Evolutionary conservation across 2,329 filamentous ascomycete genomes (phyloP), one percentile per base, ranked within the genome.

Genomic region (Tolypocladium capitatum): DNA sequence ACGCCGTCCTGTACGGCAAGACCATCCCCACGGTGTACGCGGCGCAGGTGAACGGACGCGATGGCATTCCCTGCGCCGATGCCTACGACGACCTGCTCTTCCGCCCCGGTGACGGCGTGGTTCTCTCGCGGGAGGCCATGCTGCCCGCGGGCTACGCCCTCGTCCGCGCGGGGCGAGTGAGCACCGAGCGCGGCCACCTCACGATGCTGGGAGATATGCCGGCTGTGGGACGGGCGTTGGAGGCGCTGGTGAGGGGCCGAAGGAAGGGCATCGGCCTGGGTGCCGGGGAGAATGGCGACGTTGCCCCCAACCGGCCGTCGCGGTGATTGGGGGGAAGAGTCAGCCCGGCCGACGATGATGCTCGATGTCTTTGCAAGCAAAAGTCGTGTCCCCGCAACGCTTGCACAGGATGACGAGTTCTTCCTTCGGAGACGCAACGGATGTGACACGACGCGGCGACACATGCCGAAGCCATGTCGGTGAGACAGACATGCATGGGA

Each of bases 81-180:
- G 83, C 80, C 1, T 96, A 94, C 61, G 88, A 94, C 54, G 83
- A 94, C 56, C 72, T 97, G 2, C 78, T 87, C 0, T 96, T 96
- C 66, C 84, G 85, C 1, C 83, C 83, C 21, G 89, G 90, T 2
- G 90, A 97, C 60, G 91, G 90, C 0, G 90, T 97, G 0, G 88
- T 91, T 47, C 74, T 96, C 7, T 86, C 90, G 0, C 80, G 80
- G 45, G 86, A 91, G 51, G 85, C 89, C 0, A 91, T 94, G 86
- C 65, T 94, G 40, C 90, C 90, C 0, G 68, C 77, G 2, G 89
- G 89, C 0, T 96, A 95, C 61, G 73, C 76, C 44, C 71, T 85
- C 33, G 86, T 83, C 1, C 78, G 75, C 42, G 83, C 82, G 13
- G 89, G 89, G 0, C 70, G 87, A 18, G 78, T 95, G 13, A 83